Conservation (phyloP, 1,284 basidiomycete species). For the Vanrija sp. region DNA sequence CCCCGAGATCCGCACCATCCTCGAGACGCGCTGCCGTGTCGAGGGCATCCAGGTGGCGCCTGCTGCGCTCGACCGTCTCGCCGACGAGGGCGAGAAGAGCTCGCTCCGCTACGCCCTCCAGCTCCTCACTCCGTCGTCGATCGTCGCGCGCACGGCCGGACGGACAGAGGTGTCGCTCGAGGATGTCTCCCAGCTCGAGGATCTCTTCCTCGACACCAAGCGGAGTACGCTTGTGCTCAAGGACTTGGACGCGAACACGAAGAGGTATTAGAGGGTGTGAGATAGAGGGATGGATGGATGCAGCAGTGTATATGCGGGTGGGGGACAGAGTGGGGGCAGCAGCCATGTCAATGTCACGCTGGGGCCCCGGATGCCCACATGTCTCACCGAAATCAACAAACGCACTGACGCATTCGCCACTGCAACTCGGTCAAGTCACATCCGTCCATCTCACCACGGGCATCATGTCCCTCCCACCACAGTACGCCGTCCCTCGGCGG, state of each 20-base stretch:
- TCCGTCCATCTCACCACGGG: no score
- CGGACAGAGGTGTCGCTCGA: conserved; percentile 75
- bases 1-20: conserved; percentile 81
- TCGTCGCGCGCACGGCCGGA: conserved; percentile 72
- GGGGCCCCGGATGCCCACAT: no score
- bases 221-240: conserved; percentile 41
- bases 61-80: conserved; percentile 75
- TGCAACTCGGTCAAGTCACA: no score
- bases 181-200: conserved; percentile 86
- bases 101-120: conserved; percentile 92
- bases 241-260: conserved; percentile 29
- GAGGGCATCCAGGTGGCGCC: conserved; percentile 76
- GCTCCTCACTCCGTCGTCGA: conserved; percentile 86
- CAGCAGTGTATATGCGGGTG: no score
- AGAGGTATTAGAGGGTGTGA: conserved; percentile 21
- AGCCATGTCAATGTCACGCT: no score
- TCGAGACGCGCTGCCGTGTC: conserved; percentile 77
- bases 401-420: no score
- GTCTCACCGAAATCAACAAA: no score
- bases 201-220: conserved; percentile 92
- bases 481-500: no score
- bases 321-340: no score
- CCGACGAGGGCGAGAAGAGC: conserved; percentile 75
- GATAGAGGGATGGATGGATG: no score
- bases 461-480: no score